Percentiles rank a stretch among this genome's conserved stretches.
Evolutionary conservation across 2,329 filamentous ascomycete species (phyloP).

Genomic region (Aspergillus piperis): DNA sequence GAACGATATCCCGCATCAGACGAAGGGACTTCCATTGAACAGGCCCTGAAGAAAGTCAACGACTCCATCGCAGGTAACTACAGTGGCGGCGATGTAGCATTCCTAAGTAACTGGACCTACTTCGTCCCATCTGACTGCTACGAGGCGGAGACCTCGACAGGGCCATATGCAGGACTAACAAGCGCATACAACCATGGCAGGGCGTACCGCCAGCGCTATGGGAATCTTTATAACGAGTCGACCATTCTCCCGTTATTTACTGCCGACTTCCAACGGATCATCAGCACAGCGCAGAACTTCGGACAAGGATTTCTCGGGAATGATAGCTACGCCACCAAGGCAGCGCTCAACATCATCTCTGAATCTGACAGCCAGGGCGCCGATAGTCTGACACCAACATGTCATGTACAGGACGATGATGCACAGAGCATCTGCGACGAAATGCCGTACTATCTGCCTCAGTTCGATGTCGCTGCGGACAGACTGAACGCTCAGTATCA

Average conservation of each 20-base stretch:
- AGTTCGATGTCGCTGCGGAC: slow-evolving; percentile 22
- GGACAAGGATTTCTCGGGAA: slow-evolving; percentile 26
- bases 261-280: slow-evolving; percentile 22
- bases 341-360: slow-evolving; percentile 26
- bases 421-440: slow-evolving; percentile 13
- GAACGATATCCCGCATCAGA: slow-evolving; percentile 24
- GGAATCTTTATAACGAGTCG: slow-evolving; percentile 19
- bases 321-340: slow-evolving; percentile 23
- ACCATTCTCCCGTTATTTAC: slow-evolving; percentile 21
- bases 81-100: slow-evolving; percentile 22
- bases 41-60: slow-evolving; percentile 20
- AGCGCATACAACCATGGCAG: slow-evolving; percentile 20
- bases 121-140: slow-evolving; percentile 22
- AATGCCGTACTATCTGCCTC: slow-evolving; percentile 11
- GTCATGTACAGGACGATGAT: slow-evolving; percentile 15
- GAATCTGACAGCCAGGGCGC: slow-evolving; percentile 24
- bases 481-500: slow-evolving; percentile 25
- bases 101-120: slow-evolving; percentile 25
- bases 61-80: not conserved
- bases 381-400: slow-evolving; percentile 24
- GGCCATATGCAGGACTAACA: slow-evolving; percentile 23
- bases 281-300: slow-evolving; percentile 26
- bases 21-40: slow-evolving; percentile 14
- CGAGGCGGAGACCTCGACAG: slow-evolving; percentile 22
- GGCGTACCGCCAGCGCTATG: slow-evolving; percentile 24